Evolutionary conservation across 805 yeast genomes (phyloP).

Genomic region (Metschnikowia gelsemii): DNA sequence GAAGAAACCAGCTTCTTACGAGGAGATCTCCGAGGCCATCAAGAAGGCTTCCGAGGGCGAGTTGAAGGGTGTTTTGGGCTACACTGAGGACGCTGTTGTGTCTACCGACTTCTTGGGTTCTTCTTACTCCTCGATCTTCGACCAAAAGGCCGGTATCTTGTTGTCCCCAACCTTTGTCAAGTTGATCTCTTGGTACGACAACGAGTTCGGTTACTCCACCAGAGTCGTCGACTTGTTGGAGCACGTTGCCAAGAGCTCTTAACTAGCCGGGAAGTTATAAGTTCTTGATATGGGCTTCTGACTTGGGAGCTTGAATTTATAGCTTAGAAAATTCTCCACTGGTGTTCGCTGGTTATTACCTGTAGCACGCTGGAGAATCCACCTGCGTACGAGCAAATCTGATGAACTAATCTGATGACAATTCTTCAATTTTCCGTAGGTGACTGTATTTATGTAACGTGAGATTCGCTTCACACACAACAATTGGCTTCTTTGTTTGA

Average conservation of each 20-base stretch:
- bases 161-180: slow-evolving; percentile 86
- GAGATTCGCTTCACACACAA: too few relatives aligned
- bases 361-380: too few relatives aligned
- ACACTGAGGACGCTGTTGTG: slow-evolving; percentile 91
- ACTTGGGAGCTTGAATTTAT: slow-evolving; percentile 1
- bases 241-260: slow-evolving; percentile 60
- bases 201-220: slow-evolving; percentile 94
- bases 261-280: slow-evolving; percentile 19
- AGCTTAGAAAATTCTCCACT: slow-evolving; percentile 10
- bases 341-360: too few relatives aligned
- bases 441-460: too few relatives aligned
- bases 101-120: slow-evolving; percentile 87
- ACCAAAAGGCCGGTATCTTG: slow-evolving; percentile 86
- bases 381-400: background rate
- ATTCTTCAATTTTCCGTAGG: too few relatives aligned
- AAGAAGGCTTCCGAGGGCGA: slow-evolving; percentile 75
- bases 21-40: slow-evolving; percentile 73
- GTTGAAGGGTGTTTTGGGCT: slow-evolving; percentile 80
- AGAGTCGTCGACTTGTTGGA: slow-evolving; percentile 90
- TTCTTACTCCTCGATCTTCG: slow-evolving; percentile 83
- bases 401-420: too few relatives aligned
- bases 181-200: slow-evolving; percentile 93
- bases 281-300: too few relatives aligned
- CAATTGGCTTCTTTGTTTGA: too few relatives aligned
- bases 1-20: slow-evolving; percentile 74